Conservation (phyloP, 805 yeast species). For the Lachancea fermentati region DNA sequence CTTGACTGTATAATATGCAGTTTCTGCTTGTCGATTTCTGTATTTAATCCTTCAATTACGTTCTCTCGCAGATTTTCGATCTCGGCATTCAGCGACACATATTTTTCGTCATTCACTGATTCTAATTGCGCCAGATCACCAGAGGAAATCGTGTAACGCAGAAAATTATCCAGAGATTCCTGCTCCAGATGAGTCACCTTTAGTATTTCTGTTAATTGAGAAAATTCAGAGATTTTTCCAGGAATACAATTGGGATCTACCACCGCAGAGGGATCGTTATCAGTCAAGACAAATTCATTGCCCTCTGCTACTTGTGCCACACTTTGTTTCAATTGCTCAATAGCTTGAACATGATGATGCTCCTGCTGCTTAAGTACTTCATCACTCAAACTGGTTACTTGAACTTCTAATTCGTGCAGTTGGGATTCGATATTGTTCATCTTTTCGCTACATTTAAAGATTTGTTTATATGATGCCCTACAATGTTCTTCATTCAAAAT, state of each 20-base stretch:
- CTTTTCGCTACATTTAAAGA: too few species aligned
- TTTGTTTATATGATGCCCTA: neutral
- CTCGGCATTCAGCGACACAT: constrained; percentile 16
- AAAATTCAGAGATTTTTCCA: constrained; percentile 18
- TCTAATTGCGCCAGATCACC: constrained; percentile 16
- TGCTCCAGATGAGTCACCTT: constrained; percentile 27
- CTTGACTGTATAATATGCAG: constrained; percentile 13
- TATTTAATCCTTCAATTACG: constrained; percentile 12
- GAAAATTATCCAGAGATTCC: constrained; percentile 29
- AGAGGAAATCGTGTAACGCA: constrained; percentile 26
- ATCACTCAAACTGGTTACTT: constrained; percentile 15
- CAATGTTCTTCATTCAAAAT: neutral
- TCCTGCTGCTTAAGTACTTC: constrained; percentile 20
- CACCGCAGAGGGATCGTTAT: constrained; percentile 1
- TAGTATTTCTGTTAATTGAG: constrained; percentile 19
- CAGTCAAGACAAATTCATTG: constrained; percentile 15
- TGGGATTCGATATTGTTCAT: neutral
- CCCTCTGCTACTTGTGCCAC: constrained; percentile 18
- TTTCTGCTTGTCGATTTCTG: constrained; percentile 20
- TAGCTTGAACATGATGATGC: constrained; percentile 12
- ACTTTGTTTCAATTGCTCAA: constrained; percentile 22
- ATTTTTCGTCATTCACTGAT: constrained; percentile 22
- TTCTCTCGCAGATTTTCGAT: constrained; percentile 19
- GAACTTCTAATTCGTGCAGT: constrained; percentile 14
- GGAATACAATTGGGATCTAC: constrained; percentile 17